Base-by-base conservation (phyloP, 2,329 filamentous ascomycete genomes). In the Myriosclerotinia duriaeana region DNA sequence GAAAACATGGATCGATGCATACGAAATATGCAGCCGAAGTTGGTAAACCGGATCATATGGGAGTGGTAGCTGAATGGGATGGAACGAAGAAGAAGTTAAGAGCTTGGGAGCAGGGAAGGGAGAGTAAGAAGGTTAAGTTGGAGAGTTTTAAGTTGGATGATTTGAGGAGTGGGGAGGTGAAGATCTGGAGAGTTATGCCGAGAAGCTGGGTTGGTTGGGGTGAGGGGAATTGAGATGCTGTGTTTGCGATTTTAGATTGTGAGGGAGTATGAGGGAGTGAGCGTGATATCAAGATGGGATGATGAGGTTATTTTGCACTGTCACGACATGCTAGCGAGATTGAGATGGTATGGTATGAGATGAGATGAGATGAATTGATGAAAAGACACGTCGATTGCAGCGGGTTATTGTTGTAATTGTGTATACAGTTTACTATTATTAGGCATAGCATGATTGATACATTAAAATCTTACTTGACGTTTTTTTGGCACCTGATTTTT, bases 71-170 rank as follows among this genome's bases (percentile, higher is more conserved):
- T 12, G 95, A 99, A 77, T 99, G 95, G 95, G 95, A 99, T 77
- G 95, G 95, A 3, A 96, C 92, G 52, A 97, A 97, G 85, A 97
- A 97, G 84, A 97, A 98, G 83, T 89, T 99, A 36, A 83, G 93
- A 38, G 93, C 89, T 1, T 98, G 92, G 91, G 95, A 98, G 78
- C 95, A 99, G 77, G 94, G 94, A 0, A 83, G 94, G 17, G 94
- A 98, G 81, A 93, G 88, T 77, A 94, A 90, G 78, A 98, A 97
- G 82, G 89, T 96, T 65, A 95, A 96, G 81, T 81, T 92, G 69
- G 94, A 98, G 82, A 96, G 93, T 79, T 98, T 94, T 80, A 91
- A 93, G 80, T 84, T 99, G 69, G 93, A 93, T 54, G 95, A 99
- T 80, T 76, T 99, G 77, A 85, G 92, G 76, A 94, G 90, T 78